A percentile compares a stretch with the other conserved stretches of the same genome.
These are phyloP conservation scores for Senna siamea DNA, from an alignment of 306 rosid species.

Conservation along the genomic window DNA sequence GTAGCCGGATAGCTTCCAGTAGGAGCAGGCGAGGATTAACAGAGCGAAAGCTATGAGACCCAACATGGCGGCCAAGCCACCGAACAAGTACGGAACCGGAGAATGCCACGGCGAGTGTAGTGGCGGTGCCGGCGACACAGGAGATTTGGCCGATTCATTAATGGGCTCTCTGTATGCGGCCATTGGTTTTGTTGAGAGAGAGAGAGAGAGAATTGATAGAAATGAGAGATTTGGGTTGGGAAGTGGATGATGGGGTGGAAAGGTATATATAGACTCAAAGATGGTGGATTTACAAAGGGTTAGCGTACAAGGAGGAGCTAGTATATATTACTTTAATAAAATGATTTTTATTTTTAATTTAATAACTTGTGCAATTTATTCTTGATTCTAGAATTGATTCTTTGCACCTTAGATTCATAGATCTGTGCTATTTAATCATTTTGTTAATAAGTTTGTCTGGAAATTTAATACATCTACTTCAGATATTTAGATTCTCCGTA, in stretches of 20 bases:
- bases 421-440: too few species aligned
- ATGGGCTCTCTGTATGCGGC: constrained; percentile 70
- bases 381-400: too few species aligned
- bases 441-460: too few species aligned
- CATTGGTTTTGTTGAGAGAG: constrained; percentile 36
- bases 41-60: constrained; percentile 98
- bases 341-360: neutral
- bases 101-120: constrained; percentile 94
- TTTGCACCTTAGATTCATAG: neutral
- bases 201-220: neutral
- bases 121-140: constrained; percentile 36
- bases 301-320: neutral
- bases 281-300: neutral
- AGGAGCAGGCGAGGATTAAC: constrained; percentile 90
- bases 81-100: constrained; percentile 90
- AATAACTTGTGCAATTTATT: too few species aligned
- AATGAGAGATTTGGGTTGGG: constrained; percentile 40
- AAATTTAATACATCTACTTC: too few species aligned
- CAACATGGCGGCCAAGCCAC: constrained; percentile 92
- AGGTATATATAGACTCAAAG: constrained; percentile 54
- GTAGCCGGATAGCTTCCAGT: constrained; percentile 94
- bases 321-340: neutral
- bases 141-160: constrained; percentile 44
- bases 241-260: constrained; percentile 40
- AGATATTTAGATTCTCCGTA: too few species aligned